Percentiles rank a stretch among this genome's conserved stretches.
Conservation (phyloP, 805 yeast species). For the Pichia deserticola region DNA sequence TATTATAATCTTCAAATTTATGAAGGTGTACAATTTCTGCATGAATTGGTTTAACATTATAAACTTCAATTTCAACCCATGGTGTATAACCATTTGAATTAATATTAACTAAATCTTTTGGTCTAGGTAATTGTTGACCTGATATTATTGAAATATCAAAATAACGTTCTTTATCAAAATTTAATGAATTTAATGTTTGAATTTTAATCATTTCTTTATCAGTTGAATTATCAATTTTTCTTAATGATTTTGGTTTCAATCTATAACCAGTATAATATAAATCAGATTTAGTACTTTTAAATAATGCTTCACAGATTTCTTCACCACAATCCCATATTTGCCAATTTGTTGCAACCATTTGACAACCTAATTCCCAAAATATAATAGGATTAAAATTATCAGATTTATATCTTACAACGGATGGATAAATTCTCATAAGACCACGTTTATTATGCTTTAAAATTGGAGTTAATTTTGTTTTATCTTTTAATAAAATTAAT, state of each 20-base stretch:
- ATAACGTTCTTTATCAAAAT: conserved; percentile 6
- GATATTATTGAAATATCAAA: conserved; percentile 52
- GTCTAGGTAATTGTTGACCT: conserved; percentile 79
- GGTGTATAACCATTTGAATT: conserved; percentile 43
- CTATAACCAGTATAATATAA: conserved; percentile 58
- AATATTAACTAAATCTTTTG: conserved; percentile 31
- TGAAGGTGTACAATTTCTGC: conserved; percentile 6
- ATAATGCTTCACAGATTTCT: conserved; percentile 79
- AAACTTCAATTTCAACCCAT: conserved; percentile 51
- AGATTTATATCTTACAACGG: conserved; percentile 66
- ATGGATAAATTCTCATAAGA: conserved; percentile 83
- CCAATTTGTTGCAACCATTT: conserved; percentile 97
- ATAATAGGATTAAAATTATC: conserved; percentile 72
- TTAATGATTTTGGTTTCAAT: conserved; percentile 52
- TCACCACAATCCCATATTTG: conserved; percentile 87
- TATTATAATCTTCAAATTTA: background rate
- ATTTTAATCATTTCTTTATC: background rate
- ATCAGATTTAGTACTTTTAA: conserved; percentile 40
- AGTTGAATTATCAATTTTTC: conserved; percentile 3
- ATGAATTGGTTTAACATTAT: conserved; percentile 32
- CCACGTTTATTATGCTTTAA: conserved; percentile 70
- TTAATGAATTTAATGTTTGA: conserved; percentile 2
- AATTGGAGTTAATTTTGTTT: conserved; percentile 44
- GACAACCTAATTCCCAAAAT: conserved; percentile 83
- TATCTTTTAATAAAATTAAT: conserved; percentile 56